These are phyloP conservation scores for Mycena haematopus DNA, from an alignment of 768 basidiomycete species.

Conservation along the genomic window DNA sequence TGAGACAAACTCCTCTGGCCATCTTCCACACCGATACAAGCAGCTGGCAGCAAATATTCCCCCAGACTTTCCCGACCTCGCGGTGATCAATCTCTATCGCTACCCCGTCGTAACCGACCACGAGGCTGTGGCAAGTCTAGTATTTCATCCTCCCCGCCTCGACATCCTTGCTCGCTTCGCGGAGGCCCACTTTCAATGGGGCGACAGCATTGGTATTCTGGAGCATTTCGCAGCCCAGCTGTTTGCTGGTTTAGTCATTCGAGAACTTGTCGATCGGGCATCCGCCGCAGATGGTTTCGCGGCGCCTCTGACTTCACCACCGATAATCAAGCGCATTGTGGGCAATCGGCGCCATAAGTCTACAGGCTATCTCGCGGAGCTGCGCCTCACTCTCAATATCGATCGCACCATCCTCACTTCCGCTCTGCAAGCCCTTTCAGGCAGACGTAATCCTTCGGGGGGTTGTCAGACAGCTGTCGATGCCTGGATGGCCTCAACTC, in stretches of 20 bases:
- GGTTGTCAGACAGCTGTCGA: not conserved
- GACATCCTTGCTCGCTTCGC: slow-evolving; percentile 21
- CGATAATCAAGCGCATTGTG: slow-evolving; percentile 12
- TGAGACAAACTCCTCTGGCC: slow-evolving; percentile 21
- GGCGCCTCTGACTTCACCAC: not conserved
- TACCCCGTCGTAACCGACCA: slow-evolving; percentile 36
- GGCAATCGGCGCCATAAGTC: slow-evolving; percentile 9
- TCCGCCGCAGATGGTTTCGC: not conserved
- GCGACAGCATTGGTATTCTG: slow-evolving; percentile 15
- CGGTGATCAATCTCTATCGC: slow-evolving; percentile 47
- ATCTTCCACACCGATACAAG: slow-evolving; percentile 32
- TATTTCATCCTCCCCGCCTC: not conserved
- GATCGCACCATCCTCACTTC: not conserved
- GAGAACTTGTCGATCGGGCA: not conserved
- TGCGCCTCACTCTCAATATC: slow-evolving; percentile 1
- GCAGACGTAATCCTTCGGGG: not conserved
- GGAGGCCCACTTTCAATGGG: slow-evolving; percentile 16
- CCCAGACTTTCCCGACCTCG: slow-evolving; percentile 37
- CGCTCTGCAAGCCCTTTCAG: slow-evolving; percentile 3
- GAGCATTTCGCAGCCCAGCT: slow-evolving; percentile 15
- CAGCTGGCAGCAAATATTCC: slow-evolving; percentile 37
- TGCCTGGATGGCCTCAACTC: not conserved
- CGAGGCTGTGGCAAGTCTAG: too few species aligned
- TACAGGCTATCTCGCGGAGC: slow-evolving; percentile 13
- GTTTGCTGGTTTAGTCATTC: slow-evolving; percentile 12